Base-by-base conservation (phyloP, 495 filamentous ascomycete species). In the Schizothecium vesticola region DNA sequence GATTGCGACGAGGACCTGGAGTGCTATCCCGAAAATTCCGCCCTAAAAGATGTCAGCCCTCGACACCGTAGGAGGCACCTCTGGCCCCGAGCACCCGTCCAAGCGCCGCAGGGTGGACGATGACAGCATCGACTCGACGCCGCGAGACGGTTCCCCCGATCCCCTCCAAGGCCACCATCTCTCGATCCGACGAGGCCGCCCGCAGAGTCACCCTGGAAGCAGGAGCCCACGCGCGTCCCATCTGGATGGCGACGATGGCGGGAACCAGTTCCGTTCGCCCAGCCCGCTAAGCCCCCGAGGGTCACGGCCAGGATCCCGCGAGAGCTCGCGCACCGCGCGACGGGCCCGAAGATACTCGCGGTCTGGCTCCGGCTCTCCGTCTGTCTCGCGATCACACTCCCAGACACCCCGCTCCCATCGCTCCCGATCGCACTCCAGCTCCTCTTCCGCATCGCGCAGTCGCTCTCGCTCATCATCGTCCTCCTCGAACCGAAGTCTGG, bases 61-160 rank as follows among this genome's bases (percentile, higher is more conserved):
- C 61, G 75, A 79, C 61, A 71, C 77, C 7, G 61, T 70, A 29
- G 63, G 60, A 10, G 75, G 63, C 25, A 69, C 73, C n/a, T 71
- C 75, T 29, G 64, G 62, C 16, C 57, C 73, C 8, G 76, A 74
- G 23, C 81, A 82, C 16, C 83, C 84, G 7, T 77, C 84, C 21
- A 88, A 87, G 72, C 82, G 86, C 36, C 86, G 88, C 59, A 84
- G 86, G 69, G 78, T 88, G 23, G 78, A 83, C 70, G 80, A 80
- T 56, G 80, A 80, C 70, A 80, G 75, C 70, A 65, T 74, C 66
- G 74, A 76, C 57, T 73, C 76, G 25, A 80, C 77, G 12, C 76
- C 80, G 16, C 73, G 69, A 29, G 78, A 77, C 64, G 69, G 72
- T 26, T 78, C 76, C 51, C 76, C 78, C 22, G 71, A 58, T 25